Evolutionary conservation across 2,329 filamentous ascomycete species (phyloP), one percentile per base, ranked within the genome.

Genomic region (Cadophora sp.): DNA sequence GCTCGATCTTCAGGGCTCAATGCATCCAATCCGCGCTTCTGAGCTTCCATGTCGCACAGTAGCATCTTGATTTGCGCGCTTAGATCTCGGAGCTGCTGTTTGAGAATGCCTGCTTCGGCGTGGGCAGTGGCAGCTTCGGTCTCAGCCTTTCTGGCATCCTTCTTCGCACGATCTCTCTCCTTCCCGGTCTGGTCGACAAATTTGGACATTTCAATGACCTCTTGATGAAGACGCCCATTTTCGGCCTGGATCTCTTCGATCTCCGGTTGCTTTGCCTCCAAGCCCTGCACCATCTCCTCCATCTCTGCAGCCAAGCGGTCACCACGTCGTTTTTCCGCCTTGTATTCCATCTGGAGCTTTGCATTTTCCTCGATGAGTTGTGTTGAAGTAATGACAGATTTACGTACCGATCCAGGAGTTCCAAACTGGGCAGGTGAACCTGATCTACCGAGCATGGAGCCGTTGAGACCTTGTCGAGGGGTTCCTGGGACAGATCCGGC

Each of bases 61-160:
- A 99, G 86, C 77, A 97, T 90, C 79, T 97, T 97, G 71, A 97
- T 88, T 79, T 99, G 94, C 0, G 92, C 90, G 75, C 94, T 94
- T 24, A 97, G 86, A 79, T 98, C 96, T 40, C 95, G 91, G 9
- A 98, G 84, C 78, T 97, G 94, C 72, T 94, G 92, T 62, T 91
- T 91, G 27, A 97, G 83, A 48, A 97, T 92, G 69, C 92, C 90
- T 37, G 87, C 85, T 80, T 98, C 94, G 1, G 87, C 84, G 69
- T 89, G 85, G 0, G 85, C 82, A 0, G 83, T 87, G 27, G 83
- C 85, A 65, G 94, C 85, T 66, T 92, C 87, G n/a, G 87, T 87
- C 77, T 96, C 90, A 64, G 91, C 91, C 80, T 92, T 95, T 72
- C 94, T 88, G 12, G 91, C 87, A 27, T 92, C 90, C 79, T 93